Evolutionary conservation across 148 eudicot species (phyloP).

Genomic region (Fagopyrum tataricum): DNA sequence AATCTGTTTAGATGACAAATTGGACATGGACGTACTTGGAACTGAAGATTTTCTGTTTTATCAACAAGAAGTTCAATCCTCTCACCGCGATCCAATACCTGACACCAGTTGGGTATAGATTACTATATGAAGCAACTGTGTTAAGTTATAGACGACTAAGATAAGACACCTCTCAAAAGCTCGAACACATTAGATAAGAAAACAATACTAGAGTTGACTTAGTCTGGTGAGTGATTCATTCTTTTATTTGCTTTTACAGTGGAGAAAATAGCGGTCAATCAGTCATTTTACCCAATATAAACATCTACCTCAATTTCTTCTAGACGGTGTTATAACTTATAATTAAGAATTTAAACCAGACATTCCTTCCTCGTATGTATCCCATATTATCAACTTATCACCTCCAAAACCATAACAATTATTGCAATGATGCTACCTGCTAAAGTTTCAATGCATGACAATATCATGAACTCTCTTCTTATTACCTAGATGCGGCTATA

Average conservation of each 20-base stretch:
- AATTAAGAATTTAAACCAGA: background rate
- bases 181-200: background rate
- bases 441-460: background rate
- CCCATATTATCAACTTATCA: background rate
- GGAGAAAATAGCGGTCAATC: background rate
- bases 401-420: background rate
- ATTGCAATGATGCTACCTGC: background rate
- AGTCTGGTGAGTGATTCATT: background rate
- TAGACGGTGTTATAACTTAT: background rate
- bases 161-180: background rate
- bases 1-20: background rate
- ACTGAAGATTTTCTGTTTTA: constrained; percentile 94
- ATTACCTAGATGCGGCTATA: no score
- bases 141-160: background rate
- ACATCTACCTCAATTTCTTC: background rate
- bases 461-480: background rate
- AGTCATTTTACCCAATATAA: background rate
- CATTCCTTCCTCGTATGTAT: background rate
- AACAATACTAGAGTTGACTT: background rate
- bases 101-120: background rate
- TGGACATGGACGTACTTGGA: constrained; percentile 44
- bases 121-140: background rate
- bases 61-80: constrained; percentile 94
- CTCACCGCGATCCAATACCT: constrained; percentile 98
- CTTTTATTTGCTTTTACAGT: background rate